A percentile compares a stretch with the other conserved stretches of the same genome.
Evolutionary conservation across 805 yeast genomes (phyloP).

Genomic region (Kazachstania taianensis): DNA sequence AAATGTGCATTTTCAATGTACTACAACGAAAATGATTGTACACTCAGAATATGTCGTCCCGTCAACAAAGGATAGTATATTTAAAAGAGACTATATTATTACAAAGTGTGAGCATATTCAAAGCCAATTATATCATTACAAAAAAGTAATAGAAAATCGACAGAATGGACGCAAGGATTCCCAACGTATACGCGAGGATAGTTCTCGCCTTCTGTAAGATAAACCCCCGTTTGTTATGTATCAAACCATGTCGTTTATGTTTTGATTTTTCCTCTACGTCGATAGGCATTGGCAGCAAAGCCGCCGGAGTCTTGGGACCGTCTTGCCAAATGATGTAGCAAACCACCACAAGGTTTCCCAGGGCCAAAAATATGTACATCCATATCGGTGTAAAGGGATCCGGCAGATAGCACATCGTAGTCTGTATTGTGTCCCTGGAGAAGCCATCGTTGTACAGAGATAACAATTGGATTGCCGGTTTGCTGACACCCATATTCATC

Average conservation of each 20-base stretch:
- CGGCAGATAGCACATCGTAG: conserved; percentile 49
- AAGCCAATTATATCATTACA: conserved; percentile 1
- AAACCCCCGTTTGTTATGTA: not conserved
- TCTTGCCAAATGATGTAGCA: not conserved
- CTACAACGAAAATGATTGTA: no score
- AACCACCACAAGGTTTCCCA: conserved; percentile 3
- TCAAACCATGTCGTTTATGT: not conserved
- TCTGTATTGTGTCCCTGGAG: conserved; percentile 20
- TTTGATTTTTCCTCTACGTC: conserved; percentile 6
- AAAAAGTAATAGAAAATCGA: conserved; percentile 3
- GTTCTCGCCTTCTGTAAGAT: not conserved
- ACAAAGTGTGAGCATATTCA: not conserved
- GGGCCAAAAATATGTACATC: conserved; percentile 22
- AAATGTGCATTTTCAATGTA: no score
- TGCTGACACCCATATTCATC: conserved; percentile 82
- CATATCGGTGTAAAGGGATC: conserved; percentile 38
- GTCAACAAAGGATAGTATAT: no score
- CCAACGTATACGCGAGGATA: not conserved
- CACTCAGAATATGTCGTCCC: no score
- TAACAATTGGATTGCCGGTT: conserved; percentile 80
- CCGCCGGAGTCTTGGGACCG: not conserved
- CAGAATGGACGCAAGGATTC: not conserved
- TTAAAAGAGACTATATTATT: no score
- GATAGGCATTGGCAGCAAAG: conserved; percentile 18
- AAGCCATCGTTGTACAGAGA: conserved; percentile 41